These are phyloP conservation scores for Prototheca cutis DNA, from an alignment of 163 green algal species.

Conservation along the genomic window DNA sequence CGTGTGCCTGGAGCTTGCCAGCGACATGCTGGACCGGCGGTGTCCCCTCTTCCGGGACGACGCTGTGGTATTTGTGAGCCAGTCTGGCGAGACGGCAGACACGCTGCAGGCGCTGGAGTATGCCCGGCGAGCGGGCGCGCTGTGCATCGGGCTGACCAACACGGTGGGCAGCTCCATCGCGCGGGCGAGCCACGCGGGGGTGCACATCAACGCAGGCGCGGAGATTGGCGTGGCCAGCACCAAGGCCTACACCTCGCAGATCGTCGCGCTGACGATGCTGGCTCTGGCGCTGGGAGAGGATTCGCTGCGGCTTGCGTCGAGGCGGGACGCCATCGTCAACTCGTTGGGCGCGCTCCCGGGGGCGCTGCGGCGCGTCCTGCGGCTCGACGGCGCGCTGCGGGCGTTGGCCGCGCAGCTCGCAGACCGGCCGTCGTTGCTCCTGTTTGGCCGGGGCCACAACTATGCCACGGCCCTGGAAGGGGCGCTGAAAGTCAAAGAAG, in stretches of 20 bases:
- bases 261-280: slow-evolving; percentile 87
- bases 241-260: slow-evolving; percentile 94
- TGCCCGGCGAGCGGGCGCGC: slow-evolving; percentile 56
- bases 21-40: slow-evolving; percentile 77
- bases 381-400: slow-evolving; percentile 62
- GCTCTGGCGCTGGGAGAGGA: slow-evolving; percentile 84
- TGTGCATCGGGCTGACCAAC: slow-evolving; percentile 96
- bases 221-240: slow-evolving; percentile 94
- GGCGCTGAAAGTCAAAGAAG: slow-evolving; percentile 95
- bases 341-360: slow-evolving; percentile 58
- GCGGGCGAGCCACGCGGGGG: slow-evolving; percentile 78
- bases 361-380: slow-evolving; percentile 38
- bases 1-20: slow-evolving; percentile 84
- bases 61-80: slow-evolving; percentile 82
- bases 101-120: slow-evolving; percentile 82
- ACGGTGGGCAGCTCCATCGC: slow-evolving; percentile 88
- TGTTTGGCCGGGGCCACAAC: slow-evolving; percentile 93
- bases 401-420: slow-evolving; percentile 70
- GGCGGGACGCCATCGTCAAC: slow-evolving; percentile 74
- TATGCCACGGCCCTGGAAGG: slow-evolving; percentile 92
- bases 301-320: slow-evolving; percentile 55
- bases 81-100: slow-evolving; percentile 94
- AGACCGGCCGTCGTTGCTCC: slow-evolving; percentile 68
- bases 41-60: slow-evolving; percentile 79
- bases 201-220: slow-evolving; percentile 93